Evolutionary conservation across 352 stramenopile species (phyloP).

Genomic region (Phytophthora rubi): DNA sequence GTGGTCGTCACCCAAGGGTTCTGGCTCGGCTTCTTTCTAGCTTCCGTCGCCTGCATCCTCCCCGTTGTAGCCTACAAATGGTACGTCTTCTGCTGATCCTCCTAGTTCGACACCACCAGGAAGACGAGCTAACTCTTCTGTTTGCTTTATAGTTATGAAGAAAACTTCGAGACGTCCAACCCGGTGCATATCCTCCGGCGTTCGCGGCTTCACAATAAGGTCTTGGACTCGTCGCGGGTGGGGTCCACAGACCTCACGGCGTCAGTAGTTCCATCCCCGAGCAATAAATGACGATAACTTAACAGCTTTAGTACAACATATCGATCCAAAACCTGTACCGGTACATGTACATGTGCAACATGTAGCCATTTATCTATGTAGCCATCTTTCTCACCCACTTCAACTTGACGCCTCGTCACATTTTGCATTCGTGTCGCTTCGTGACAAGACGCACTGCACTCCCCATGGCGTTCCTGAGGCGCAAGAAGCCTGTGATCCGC

Average conservation of each 20-base stretch:
- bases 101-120: background rate
- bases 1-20: slow-evolving; percentile 50
- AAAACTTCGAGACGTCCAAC: slow-evolving; percentile 79
- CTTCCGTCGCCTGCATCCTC: slow-evolving; percentile 50
- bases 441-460: background rate
- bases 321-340: background rate
- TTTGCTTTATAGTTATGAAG: slow-evolving; percentile 51
- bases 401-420: slow-evolving; percentile 21
- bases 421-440: slow-evolving; percentile 33
- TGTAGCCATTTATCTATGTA: background rate
- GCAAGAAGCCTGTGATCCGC: slow-evolving; percentile 72
- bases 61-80: slow-evolving; percentile 75
- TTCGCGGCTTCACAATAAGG: slow-evolving; percentile 77
- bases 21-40: slow-evolving; percentile 67
- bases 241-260: slow-evolving; percentile 16
- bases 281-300: slow-evolving; percentile 29
- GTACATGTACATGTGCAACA: too few relatives aligned
- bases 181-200: slow-evolving; percentile 79
- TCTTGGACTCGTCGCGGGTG: slow-evolving; percentile 60
- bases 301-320: slow-evolving; percentile 18
- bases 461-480: slow-evolving; percentile 65
- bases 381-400: background rate
- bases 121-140: background rate
- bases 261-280: slow-evolving; percentile 30
- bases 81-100: slow-evolving; percentile 34